These are phyloP conservation scores for Purpureocillium lavendulum DNA, from an alignment of 2,329 filamentous ascomycete genomes.

Conservation along the genomic window DNA sequence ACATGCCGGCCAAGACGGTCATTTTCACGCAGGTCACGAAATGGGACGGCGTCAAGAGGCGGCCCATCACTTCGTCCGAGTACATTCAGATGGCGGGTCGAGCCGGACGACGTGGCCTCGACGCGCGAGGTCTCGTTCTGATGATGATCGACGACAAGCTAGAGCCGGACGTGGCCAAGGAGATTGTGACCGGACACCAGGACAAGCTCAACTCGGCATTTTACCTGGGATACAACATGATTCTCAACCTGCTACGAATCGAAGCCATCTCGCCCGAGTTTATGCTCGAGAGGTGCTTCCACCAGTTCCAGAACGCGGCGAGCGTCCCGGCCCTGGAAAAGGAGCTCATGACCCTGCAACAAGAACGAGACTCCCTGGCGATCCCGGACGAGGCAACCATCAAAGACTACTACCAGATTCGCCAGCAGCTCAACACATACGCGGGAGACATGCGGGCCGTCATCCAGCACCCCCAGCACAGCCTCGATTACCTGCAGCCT, in stretches of 20 bases:
- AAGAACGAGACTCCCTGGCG: slow-evolving; percentile 60
- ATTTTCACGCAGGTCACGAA: slow-evolving; percentile 98
- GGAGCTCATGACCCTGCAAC: slow-evolving; percentile 70
- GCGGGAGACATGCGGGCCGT: slow-evolving; percentile 85
- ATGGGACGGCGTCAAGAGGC: slow-evolving; percentile 73
- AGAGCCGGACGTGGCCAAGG: slow-evolving; percentile 87
- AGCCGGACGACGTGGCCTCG: slow-evolving; percentile 91
- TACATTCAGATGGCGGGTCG: slow-evolving; percentile 99
- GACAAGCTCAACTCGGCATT: slow-evolving; percentile 97
- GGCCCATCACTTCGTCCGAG: slow-evolving; percentile 87
- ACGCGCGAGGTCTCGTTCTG: slow-evolving; percentile 96
- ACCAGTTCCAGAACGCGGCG: slow-evolving; percentile 93
- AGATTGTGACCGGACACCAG: slow-evolving; percentile 92
- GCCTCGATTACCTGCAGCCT: slow-evolving; percentile 72
- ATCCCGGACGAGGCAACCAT: slow-evolving; percentile 84
- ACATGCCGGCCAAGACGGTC: slow-evolving; percentile 98
- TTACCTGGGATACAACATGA: slow-evolving; percentile 98
- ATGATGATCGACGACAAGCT: slow-evolving; percentile 99
- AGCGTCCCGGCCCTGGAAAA: slow-evolving; percentile 79
- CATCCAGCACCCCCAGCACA: slow-evolving; percentile 86
- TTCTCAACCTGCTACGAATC: slow-evolving; percentile 91
- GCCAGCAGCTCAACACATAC: slow-evolving; percentile 75
- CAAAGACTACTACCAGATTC: slow-evolving; percentile 87
- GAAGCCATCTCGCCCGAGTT: slow-evolving; percentile 98
- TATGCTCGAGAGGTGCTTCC: slow-evolving; percentile 98